Percentiles rank a stretch among this genome's conserved stretches.
These are phyloP conservation scores for Multifurca ochricompacta DNA, from an alignment of 768 basidiomycete species.

Conservation along the genomic window DNA sequence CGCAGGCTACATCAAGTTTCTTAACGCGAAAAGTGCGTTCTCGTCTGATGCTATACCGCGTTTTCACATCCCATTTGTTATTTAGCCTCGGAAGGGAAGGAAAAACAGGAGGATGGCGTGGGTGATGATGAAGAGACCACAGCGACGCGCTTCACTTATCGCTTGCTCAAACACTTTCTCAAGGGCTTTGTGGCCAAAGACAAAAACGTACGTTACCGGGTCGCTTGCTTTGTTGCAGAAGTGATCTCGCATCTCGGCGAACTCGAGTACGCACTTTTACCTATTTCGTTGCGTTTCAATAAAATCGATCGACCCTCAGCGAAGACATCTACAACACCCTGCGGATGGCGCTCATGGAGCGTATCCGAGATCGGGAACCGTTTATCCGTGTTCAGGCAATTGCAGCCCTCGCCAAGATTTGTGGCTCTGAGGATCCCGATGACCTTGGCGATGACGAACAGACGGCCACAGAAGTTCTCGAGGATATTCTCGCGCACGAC, in stretches of 20 bases:
- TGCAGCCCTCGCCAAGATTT: slow-evolving; percentile 70
- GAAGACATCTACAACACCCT: slow-evolving; percentile 66
- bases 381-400: slow-evolving; percentile 73
- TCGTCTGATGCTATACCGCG: background rate
- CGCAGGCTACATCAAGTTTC: slow-evolving; percentile 65
- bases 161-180: slow-evolving; percentile 49
- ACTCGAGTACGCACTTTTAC: slow-evolving; percentile 59
- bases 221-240: slow-evolving; percentile 66
- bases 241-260: slow-evolving; percentile 76
- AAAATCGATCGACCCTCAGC: slow-evolving; percentile 36
- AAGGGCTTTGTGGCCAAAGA: slow-evolving; percentile 80
- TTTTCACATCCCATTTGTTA: background rate
- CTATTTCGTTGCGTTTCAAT: background rate
- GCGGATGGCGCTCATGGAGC: slow-evolving; percentile 55
- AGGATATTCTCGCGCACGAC: slow-evolving; percentile 64
- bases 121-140: slow-evolving; percentile 41
- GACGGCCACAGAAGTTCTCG: slow-evolving; percentile 50
- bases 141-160: slow-evolving; percentile 41
- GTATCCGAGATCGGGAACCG: slow-evolving; percentile 73
- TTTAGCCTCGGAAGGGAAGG: slow-evolving; percentile 30
- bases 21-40: slow-evolving; percentile 65
- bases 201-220: slow-evolving; percentile 78
- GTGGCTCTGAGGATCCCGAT: slow-evolving; percentile 55
- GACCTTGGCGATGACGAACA: slow-evolving; percentile 47
- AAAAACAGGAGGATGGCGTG: slow-evolving; percentile 29